Base-by-base conservation (phyloP, 352 stramenopile genomes). In the Pythium rhizo-oryzae region DNA sequence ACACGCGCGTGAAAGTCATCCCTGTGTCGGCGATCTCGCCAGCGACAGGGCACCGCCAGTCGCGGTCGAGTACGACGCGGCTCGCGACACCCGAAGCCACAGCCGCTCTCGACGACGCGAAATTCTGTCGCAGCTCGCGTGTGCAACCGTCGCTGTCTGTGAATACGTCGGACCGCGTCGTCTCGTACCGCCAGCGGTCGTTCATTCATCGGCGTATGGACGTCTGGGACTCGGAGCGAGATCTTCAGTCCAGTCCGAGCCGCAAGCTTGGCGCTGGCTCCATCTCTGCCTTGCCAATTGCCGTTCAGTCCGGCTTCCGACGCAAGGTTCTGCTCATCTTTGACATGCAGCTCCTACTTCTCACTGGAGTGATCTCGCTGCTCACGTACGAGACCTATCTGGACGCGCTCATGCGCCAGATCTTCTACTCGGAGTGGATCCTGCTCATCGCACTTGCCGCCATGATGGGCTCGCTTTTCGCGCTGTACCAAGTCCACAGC, bases 321-420 rank as follows among this genome's bases (percentile, higher is more conserved):
- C 76, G 82, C 23, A 97, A 96, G 69, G 83, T 97, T 43, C 71
- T 94, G 3, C 78, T 74, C 5, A 74, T 84, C 39, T 80, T 94
- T 57, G 61, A 93, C 18, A 72, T 85, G 0, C 76, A 81, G 59
- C 77, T 97, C 8, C 30, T 96, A 19, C 23, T 79, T 30, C 67
- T 82, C 21, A 75, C 70, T 8, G 54, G 46, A 8, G 25, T 74
- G 28, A 62, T 80, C 55, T 58, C 53, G 37, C 46, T 80, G 37
- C 62, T 82, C 15, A 80, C 67, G 25, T 82, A 80, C 65, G 65
- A 79, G 28, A 24, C 66, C 15, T 50, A 24, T 4, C 60, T 82
- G 23, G 65, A 58, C 16, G 56, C 28, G 0, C 19, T 79, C 18
- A 77, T 80, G 73, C 37, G 73, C 25, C 39, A 43, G 23, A 62